Base-by-base conservation (phyloP, 495 filamentous ascomycete species). In the Annulohypoxylon stygium region DNA sequence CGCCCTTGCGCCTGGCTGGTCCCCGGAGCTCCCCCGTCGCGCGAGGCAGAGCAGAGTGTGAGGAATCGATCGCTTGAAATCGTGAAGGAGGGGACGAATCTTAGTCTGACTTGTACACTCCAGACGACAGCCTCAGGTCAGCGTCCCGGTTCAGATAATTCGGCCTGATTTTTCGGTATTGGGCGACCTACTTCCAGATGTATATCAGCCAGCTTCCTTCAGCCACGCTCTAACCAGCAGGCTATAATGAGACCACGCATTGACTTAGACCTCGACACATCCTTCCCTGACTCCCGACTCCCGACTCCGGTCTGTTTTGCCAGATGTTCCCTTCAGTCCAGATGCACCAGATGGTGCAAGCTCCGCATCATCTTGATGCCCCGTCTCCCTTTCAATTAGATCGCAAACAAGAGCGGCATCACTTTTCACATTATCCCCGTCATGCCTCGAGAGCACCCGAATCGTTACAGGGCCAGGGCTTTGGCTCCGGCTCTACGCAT, bases 281-380 rank as follows among this genome's bases (percentile, higher is more conserved):
- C 66, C 72, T 43, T 67, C 74, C 30, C 30, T 2, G 30, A 30
- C 30, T 75, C 65, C 64, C 30, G 67, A 69, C 65, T 66, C 65
- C 64, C 30, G 67, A 69, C 65, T 66, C 53, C 45, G 53, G 41
- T 64, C 66, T 67, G 59, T 34, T 57, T 61, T 58, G 59, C 74
- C 70, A 78, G 53, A 85, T 85, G 83, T 74, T 83, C 53, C 82
- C 83, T 55, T 78, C 83, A 69, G 74, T 85, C 55, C 83, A 85
- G 66, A 80, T 79, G 81, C 84, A 84, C 84, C 84, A 78, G 60
- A 80, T 81, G 84, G 84, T 86, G 84, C 83, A 78, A 25, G 37
- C 73, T 60, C 50, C 77, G 50, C 76, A 78, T 12, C 80, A 77
- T 53, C 76, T 83, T 69, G 81, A 84, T 59, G 69, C 76, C 20